Conservation (phyloP, 2,329 filamentous ascomycete species). For the Penicillium occitanis region DNA sequence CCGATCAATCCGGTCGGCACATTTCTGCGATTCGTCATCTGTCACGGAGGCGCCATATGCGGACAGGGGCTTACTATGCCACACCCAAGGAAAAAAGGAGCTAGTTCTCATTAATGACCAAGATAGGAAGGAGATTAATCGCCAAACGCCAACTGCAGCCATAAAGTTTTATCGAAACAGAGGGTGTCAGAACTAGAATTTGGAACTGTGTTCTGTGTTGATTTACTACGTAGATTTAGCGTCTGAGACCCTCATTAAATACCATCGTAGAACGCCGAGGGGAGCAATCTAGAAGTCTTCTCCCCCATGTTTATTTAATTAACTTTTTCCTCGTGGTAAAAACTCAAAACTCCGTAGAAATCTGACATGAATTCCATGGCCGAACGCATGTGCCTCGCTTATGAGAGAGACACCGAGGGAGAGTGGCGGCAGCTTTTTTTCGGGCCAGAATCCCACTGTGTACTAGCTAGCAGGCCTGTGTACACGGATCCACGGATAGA, state of each 20-base stretch:
- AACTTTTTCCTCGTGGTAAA: not conserved
- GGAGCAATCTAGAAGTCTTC: not conserved
- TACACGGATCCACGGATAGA: not conserved
- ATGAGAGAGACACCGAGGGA: not conserved
- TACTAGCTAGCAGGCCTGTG: not conserved
- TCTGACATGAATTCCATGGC: not conserved
- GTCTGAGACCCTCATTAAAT: not conserved
- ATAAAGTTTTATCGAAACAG: not conserved
- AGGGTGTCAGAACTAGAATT: not conserved
- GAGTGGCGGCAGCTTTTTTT: not conserved
- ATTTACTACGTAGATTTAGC: not conserved
- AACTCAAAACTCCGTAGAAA: not conserved
- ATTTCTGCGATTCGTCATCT: not conserved
- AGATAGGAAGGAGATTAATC: constrained; percentile 2
- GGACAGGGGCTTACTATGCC: not conserved
- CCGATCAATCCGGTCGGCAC: not conserved
- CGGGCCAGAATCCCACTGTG: not conserved
- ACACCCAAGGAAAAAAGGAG: not conserved
- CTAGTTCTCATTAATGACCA: not conserved
- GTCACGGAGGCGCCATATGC: not conserved
- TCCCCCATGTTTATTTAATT: not conserved
- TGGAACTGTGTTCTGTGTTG: not conserved
- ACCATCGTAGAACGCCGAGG: not conserved
- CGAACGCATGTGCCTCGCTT: not conserved
- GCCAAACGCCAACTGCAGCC: not conserved